Conservation (phyloP, 768 basidiomycete species). For the Suillus decipiens region DNA sequence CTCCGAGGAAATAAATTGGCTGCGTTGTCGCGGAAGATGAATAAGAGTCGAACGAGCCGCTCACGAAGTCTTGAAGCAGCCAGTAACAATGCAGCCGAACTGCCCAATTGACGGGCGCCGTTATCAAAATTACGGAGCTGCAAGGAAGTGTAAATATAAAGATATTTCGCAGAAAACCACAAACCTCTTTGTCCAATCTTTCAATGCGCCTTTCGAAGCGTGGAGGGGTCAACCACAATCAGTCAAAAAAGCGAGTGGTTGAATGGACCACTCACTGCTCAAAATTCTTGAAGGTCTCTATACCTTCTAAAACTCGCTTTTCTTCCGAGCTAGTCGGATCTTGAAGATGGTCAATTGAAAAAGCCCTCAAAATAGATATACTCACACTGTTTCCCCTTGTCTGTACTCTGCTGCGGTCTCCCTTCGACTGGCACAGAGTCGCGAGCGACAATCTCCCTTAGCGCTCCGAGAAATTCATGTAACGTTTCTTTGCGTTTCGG, state of each 20-base stretch:
- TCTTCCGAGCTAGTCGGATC: conserved; percentile 48
- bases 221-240: conserved; percentile 2
- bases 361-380: neutral
- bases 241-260: conserved; percentile 12
- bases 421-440: neutral
- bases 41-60: conserved; percentile 42
- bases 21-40: conserved; percentile 47
- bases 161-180: neutral
- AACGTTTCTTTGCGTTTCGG: neutral
- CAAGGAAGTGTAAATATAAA: neutral
- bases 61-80: conserved; percentile 44
- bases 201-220: conserved; percentile 32
- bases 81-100: conserved; percentile 46
- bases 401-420: neutral
- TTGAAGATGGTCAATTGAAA: conserved; percentile 11
- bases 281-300: conserved; percentile 48
- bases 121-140: conserved; percentile 47
- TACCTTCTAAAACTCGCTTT: conserved; percentile 49
- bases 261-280: conserved; percentile 40
- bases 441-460: neutral
- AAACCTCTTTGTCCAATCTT: conserved; percentile 42
- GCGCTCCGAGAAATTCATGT: conserved; percentile 2
- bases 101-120: conserved; percentile 46
- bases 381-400: neutral
- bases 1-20: conserved; percentile 47